phyloP scores from a whole-genome alignment of 2,329 filamentous ascomycete species.

The Stagonosporopsis vannaccii region DNA sequence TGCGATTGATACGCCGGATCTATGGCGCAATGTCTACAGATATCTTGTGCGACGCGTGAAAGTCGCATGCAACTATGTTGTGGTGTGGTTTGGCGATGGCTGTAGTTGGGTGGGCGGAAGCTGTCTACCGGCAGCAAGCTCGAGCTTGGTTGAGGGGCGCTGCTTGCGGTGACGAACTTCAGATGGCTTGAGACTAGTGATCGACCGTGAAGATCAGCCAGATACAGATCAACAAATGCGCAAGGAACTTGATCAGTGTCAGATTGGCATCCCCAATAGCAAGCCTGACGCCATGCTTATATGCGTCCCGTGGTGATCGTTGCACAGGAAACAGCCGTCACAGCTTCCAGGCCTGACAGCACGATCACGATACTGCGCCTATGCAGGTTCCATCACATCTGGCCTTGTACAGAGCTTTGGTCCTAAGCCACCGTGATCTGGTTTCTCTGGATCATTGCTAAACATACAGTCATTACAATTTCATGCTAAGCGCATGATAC shows the following conservation, averaged over 20 bases:
- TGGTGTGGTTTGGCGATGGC: conserved; percentile 41
- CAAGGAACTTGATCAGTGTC: neutral
- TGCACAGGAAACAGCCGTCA: conserved; percentile 28
- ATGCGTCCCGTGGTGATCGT: conserved; percentile 32
- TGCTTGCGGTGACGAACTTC: conserved; percentile 13
- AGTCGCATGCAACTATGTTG: conserved; percentile 28
- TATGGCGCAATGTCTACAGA: neutral
- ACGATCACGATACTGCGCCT: conserved; percentile 15
- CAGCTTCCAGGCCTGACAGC: conserved; percentile 7
- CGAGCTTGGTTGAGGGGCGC: conserved; percentile 28
- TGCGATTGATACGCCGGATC: conserved; percentile 1
- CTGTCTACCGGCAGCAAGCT: conserved; percentile 21
- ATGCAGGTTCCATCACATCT: conserved; percentile 14
- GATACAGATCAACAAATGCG: neutral
- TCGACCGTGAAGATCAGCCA: neutral
- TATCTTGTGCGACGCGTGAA: conserved; percentile 35
- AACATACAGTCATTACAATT: conserved; percentile 8
- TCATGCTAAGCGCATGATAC: neutral
- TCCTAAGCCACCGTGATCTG: conserved; percentile 5
- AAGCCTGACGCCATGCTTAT: conserved; percentile 33
- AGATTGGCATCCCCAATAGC: conserved; percentile 1
- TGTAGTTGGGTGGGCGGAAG: conserved; percentile 38
- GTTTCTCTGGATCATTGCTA: neutral
- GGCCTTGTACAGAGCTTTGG: conserved; percentile 12
- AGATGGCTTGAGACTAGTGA: neutral